A percentile compares a stretch with the other conserved stretches of the same genome.
These are phyloP conservation scores for Calonectria leucothoes DNA, from an alignment of 2,329 filamentous ascomycete genomes.

Conservation along the genomic window DNA sequence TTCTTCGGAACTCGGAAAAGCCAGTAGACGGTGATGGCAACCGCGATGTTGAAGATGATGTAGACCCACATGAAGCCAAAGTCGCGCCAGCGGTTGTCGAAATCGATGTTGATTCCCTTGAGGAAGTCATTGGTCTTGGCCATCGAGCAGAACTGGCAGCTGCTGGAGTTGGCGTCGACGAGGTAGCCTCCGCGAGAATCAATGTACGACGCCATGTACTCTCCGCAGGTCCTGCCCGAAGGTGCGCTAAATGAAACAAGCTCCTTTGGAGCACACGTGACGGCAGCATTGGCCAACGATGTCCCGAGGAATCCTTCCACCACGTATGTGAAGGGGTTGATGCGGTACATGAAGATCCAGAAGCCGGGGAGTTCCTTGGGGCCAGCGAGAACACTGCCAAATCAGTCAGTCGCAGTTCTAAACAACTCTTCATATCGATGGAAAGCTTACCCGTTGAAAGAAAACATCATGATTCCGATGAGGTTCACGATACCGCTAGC, in stretches of 20 bases:
- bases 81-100: slow-evolving; percentile 65
- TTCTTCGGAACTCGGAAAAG: slow-evolving; percentile 51
- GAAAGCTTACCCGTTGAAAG: slow-evolving; percentile 73
- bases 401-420: background rate
- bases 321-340: slow-evolving; percentile 81
- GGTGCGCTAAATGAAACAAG: slow-evolving; percentile 71
- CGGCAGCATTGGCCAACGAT: slow-evolving; percentile 69
- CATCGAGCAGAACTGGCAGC: slow-evolving; percentile 60
- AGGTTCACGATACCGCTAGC: slow-evolving; percentile 74
- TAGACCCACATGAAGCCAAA: slow-evolving; percentile 67
- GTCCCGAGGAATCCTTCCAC: slow-evolving; percentile 74
- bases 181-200: slow-evolving; percentile 56
- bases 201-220: slow-evolving; percentile 66
- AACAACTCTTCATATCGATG: background rate
- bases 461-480: slow-evolving; percentile 71
- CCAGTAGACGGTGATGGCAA: slow-evolving; percentile 63
- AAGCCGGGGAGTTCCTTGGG: slow-evolving; percentile 74
- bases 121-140: slow-evolving; percentile 54
- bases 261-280: slow-evolving; percentile 74
- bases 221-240: slow-evolving; percentile 61
- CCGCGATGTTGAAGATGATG: slow-evolving; percentile 62
- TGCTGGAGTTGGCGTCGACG: slow-evolving; percentile 52
- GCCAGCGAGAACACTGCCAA: slow-evolving; percentile 67
- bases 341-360: slow-evolving; percentile 82
- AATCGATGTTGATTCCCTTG: slow-evolving; percentile 55